Conservation (phyloP, 805 yeast species). For the Yarrowia divulgata region DNA sequence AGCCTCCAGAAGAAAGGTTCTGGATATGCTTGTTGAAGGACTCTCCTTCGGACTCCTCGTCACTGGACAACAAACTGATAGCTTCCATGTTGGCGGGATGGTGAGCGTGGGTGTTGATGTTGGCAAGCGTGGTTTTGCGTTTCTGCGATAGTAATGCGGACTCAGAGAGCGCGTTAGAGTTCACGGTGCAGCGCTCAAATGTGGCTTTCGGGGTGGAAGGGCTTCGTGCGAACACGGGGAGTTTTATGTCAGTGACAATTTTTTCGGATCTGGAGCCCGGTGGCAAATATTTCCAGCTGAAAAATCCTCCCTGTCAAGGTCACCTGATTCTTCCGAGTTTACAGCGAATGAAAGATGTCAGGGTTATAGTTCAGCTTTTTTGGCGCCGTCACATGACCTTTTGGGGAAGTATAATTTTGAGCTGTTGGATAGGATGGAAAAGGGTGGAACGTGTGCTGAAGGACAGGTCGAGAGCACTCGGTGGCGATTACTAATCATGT, state of each 20-base stretch:
- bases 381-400: constrained; percentile 20
- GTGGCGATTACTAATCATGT: neutral
- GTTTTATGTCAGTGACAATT: neutral
- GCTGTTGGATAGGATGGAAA: constrained; percentile 2
- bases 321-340: neutral
- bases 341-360: neutral
- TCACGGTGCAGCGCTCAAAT: neutral
- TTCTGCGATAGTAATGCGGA: no score
- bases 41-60: constrained; percentile 32
- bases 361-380: neutral
- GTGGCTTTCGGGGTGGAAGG: neutral
- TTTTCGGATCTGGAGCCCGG: neutral
- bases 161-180: constrained; percentile 14
- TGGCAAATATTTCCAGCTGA: neutral
- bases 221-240: no score
- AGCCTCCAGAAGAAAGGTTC: neutral
- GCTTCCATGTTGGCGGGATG: constrained; percentile 11
- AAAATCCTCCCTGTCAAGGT: neutral
- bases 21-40: constrained; percentile 7
- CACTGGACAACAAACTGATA: constrained; percentile 33
- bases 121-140: constrained; percentile 1
- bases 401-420: constrained; percentile 17
- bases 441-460: constrained; percentile 4
- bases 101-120: constrained; percentile 1
- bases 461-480: neutral